Conservation (phyloP, 371 early-diverging fungal species). For the Mucor plumbeus region DNA sequence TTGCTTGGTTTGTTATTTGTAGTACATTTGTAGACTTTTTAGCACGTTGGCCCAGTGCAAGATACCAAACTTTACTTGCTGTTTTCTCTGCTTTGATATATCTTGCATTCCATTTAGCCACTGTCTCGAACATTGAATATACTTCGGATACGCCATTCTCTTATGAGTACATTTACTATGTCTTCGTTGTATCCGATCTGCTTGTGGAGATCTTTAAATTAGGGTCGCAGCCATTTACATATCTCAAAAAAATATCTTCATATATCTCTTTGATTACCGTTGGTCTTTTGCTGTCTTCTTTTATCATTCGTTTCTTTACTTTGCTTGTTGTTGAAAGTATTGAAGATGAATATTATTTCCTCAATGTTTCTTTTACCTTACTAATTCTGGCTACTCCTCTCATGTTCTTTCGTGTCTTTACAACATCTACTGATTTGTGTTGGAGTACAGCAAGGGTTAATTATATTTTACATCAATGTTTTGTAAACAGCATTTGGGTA, state of each 20-base stretch:
- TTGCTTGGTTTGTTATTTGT: constrained; percentile 17
- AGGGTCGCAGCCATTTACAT: constrained; percentile 21
- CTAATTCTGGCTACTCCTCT: constrained; percentile 44
- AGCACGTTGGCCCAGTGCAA: constrained; percentile 44
- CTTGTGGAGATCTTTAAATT: constrained; percentile 35
- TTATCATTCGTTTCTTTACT: constrained; percentile 32
- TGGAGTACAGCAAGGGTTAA: constrained; percentile 40
- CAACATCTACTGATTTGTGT: constrained; percentile 27
- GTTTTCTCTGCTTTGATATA: constrained; percentile 35
- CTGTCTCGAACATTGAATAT: constrained; percentile 41
- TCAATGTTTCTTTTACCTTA: constrained; percentile 30
- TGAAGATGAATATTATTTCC: constrained; percentile 13
- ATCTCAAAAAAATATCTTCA: constrained; percentile 31
- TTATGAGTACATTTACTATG: constrained; percentile 49
- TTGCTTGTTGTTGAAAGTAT: constrained; percentile 23
- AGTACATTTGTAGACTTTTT: constrained; percentile 25
- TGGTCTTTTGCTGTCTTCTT: constrained; percentile 27
- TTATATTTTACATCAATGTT: constrained; percentile 36
- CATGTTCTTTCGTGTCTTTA: constrained; percentile 43
- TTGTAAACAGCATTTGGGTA: constrained; percentile 41
- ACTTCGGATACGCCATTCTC: constrained; percentile 24
- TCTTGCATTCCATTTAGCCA: constrained; percentile 40
- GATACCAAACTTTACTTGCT: constrained; percentile 40
- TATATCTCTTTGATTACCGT: constrained; percentile 32
- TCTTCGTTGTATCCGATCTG: constrained; percentile 41